Evolutionary conservation across 768 basidiomycete genomes (phyloP).

Genomic region (Royoungia palumana): DNA sequence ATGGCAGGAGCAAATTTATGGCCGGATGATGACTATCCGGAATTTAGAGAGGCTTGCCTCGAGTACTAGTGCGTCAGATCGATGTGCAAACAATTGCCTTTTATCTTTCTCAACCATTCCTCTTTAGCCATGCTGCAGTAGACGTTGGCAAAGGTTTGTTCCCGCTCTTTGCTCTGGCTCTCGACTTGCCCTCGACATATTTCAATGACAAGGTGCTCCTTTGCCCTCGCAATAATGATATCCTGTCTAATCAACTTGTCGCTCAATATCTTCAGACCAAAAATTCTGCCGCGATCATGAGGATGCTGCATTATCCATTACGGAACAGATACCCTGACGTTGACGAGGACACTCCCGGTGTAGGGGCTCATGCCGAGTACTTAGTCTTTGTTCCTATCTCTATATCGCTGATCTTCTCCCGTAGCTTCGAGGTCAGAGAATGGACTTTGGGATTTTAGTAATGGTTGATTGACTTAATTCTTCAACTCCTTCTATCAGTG

Average conservation of each 20-base stretch:
- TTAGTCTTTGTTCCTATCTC: background rate
- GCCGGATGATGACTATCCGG: slow-evolving; percentile 60
- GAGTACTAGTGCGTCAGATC: slow-evolving; percentile 57
- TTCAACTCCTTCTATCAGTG: slow-evolving; percentile 42
- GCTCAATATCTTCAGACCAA: slow-evolving; percentile 43
- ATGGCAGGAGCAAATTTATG: slow-evolving; percentile 79
- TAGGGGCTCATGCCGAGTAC: slow-evolving; percentile 81
- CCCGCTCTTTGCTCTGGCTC: slow-evolving; percentile 67
- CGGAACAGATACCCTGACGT: slow-evolving; percentile 47
- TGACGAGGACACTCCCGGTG: slow-evolving; percentile 66
- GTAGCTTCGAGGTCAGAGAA: slow-evolving; percentile 41
- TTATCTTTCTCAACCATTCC: slow-evolving; percentile 20
- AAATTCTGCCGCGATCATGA: slow-evolving; percentile 64
- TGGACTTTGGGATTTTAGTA: background rate
- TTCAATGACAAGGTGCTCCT: slow-evolving; percentile 60
- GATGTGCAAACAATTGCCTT: slow-evolving; percentile 14
- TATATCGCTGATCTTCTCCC: background rate
- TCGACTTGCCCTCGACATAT: slow-evolving; percentile 58
- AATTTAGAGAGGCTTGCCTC: slow-evolving; percentile 57
- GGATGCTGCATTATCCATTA: slow-evolving; percentile 72
- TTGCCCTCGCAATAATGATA: too few species aligned
- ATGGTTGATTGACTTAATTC: background rate
- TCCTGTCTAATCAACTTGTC: too few species aligned
- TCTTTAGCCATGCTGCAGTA: slow-evolving; percentile 49
- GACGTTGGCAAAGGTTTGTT: slow-evolving; percentile 56